phyloP scores from a whole-genome alignment of 768 basidiomycete species.

The Myochromella boudieri region DNA sequence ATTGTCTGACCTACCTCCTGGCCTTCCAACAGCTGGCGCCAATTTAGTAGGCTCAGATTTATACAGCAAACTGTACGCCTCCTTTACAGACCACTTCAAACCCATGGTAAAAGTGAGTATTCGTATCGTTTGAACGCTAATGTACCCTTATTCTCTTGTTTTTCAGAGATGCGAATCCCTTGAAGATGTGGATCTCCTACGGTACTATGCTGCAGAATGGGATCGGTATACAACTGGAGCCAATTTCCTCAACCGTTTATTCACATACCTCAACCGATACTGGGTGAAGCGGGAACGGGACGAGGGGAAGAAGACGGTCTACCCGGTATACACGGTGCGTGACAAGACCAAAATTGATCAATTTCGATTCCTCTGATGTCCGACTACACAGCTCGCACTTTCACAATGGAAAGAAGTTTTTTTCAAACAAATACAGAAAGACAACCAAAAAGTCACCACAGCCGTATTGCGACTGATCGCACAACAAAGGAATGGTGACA shows the following conservation, averaged over 20 bases:
- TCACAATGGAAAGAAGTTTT: constrained; percentile 95
- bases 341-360: background rate
- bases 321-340: constrained; percentile 92
- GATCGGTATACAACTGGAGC: constrained; percentile 96
- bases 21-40: constrained; percentile 87
- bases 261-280: constrained; percentile 97
- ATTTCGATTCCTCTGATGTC: background rate
- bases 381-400: constrained; percentile 69
- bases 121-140: background rate
- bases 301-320: constrained; percentile 94
- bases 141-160: constrained; percentile 1
- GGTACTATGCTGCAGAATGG: constrained; percentile 94
- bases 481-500: constrained; percentile 92
- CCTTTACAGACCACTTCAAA: constrained; percentile 85
- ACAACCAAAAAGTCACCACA: constrained; percentile 77
- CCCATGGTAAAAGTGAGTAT: constrained; percentile 50
- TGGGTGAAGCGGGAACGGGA: constrained; percentile 99
- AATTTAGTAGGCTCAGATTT: constrained; percentile 98
- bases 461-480: constrained; percentile 90
- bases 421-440: constrained; percentile 82
- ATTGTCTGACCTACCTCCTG: constrained; percentile 8
- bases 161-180: constrained; percentile 75
- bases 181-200: constrained; percentile 87
- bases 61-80: constrained; percentile 89
- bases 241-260: constrained; percentile 93